A percentile compares a stretch with the other conserved stretches of the same genome.
Evolutionary conservation across 352 stramenopile species (phyloP).

Genomic region (Phytopythium cucurbitacearum): DNA sequence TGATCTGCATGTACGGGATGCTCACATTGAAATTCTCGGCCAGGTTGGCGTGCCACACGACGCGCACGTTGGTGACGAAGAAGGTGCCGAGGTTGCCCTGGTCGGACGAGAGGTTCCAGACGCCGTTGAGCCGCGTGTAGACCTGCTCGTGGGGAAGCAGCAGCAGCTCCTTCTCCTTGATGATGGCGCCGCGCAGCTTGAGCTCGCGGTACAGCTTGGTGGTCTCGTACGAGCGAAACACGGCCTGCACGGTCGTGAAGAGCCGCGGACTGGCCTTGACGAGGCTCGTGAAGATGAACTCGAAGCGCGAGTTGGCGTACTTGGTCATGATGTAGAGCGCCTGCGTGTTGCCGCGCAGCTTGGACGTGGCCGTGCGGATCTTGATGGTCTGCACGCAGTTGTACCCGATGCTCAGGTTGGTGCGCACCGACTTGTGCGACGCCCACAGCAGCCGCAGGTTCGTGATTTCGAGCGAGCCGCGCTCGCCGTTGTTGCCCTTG

Average conservation of each 20-base stretch:
- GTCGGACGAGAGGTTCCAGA: constrained; percentile 92
- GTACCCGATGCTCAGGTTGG: constrained; percentile 87
- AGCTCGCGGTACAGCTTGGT: constrained; percentile 91
- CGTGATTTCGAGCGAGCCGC: constrained; percentile 87
- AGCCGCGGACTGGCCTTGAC: constrained; percentile 88
- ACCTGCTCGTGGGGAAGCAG: constrained; percentile 89
- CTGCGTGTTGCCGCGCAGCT: constrained; percentile 87
- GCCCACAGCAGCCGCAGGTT: constrained; percentile 91
- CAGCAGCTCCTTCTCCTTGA: constrained; percentile 86
- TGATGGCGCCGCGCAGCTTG: constrained; percentile 90
- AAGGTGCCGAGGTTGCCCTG: constrained; percentile 92
- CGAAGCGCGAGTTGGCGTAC: constrained; percentile 81
- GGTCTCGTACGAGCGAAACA: constrained; percentile 91
- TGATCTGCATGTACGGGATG: constrained; percentile 94
- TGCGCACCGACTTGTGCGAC: constrained; percentile 81
- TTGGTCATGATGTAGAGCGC: constrained; percentile 92
- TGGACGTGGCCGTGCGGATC: constrained; percentile 88
- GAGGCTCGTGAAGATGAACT: constrained; percentile 94
- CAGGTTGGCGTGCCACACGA: constrained; percentile 92
- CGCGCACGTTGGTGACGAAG: constrained; percentile 91
- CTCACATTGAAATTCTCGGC: constrained; percentile 95
- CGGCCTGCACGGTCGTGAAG: constrained; percentile 91
- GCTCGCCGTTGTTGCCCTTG: constrained; percentile 93
- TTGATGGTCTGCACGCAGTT: constrained; percentile 83
- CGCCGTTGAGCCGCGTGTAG: constrained; percentile 79